Base-by-base conservation (phyloP, 352 stramenopile genomes). In the Pythium graminicola region DNA sequence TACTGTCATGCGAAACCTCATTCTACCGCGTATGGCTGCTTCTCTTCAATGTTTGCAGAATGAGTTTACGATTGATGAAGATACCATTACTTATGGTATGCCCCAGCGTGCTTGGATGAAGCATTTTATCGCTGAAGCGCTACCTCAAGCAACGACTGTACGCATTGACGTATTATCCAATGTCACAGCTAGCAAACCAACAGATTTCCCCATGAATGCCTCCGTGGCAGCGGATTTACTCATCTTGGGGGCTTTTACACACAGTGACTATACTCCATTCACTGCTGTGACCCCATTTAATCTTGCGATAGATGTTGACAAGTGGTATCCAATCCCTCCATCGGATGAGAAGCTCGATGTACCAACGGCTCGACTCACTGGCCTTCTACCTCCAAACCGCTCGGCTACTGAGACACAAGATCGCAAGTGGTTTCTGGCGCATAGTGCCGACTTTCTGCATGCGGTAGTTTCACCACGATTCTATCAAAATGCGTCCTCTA, bases 41-140 rank as follows among this genome's bases (percentile, higher is more conserved):
- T 10, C 26, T 6, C 26, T 19, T 7, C 38, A 28, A 11, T 2
- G 17, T 3, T 6, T 7, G 26, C 24, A 31, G 26, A 8, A 17
- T 10, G 6, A 39, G 4, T 9, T 3, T 2, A 33, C 26, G n/a
- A 8, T 38, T 4, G 43, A 50, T 14, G 43, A 50, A n/a, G 6
- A 35, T 13, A 35, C 7, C 29, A 35, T 51, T 1, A 31, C 24
- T 13, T 51, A 31, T 10, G 44, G 44, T 2, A 39, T 51, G 16
- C 44, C 19, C 6, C 28, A 41, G 19, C 17, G 36, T 2, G 44
- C 35, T 11, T 51, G 44, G 44, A 41, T 51, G 44, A 40, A 51
- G 28, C 7, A 41, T 13, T 14, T 41, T 16, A 27, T 51, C 2
- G 28, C 44, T 0, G 6, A 19, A 10, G 43, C 43, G 5, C 43